Conservation (phyloP, 163 green algal species). For the Prototheca wickerhamii region DNA sequence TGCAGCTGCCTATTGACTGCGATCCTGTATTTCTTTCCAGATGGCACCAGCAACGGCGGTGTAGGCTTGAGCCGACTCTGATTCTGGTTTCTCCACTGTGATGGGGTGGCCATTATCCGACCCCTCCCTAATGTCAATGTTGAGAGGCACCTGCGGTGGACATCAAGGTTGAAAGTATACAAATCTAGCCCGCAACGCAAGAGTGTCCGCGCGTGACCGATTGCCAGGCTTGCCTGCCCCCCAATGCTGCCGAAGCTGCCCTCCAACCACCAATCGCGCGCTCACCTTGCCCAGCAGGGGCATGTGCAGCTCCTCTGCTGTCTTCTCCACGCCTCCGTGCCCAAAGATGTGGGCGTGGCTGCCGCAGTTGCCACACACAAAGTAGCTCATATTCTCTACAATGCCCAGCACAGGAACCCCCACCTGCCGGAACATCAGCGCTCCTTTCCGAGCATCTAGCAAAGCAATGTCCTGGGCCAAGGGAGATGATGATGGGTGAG, state of each 20-base stretch:
- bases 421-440: slow-evolving; percentile 73
- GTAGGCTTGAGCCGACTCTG: slow-evolving; percentile 10
- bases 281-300: slow-evolving; percentile 68
- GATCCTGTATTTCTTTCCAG: neutral
- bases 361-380: slow-evolving; percentile 66
- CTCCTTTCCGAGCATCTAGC: slow-evolving; percentile 67
- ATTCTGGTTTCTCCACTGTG: slow-evolving; percentile 41
- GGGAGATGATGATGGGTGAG: neutral
- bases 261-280: neutral
- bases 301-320: slow-evolving; percentile 57
- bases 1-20: no score
- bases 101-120: slow-evolving; percentile 60
- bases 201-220: no score
- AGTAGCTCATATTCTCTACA: slow-evolving; percentile 90
- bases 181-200: no score
- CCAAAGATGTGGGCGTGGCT: slow-evolving; percentile 74
- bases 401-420: slow-evolving; percentile 73
- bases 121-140: slow-evolving; percentile 37
- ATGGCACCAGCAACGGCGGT: neutral
- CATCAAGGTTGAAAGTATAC: neutral
- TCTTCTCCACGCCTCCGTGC: slow-evolving; percentile 45
- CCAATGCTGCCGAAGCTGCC: neutral
- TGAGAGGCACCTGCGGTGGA: slow-evolving; percentile 55
- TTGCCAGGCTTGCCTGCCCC: neutral
- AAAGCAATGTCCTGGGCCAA: slow-evolving; percentile 70